These are phyloP conservation scores for Diaporthe vaccinii DNA, from an alignment of 2,329 filamentous ascomycete species.

Conservation along the genomic window DNA sequence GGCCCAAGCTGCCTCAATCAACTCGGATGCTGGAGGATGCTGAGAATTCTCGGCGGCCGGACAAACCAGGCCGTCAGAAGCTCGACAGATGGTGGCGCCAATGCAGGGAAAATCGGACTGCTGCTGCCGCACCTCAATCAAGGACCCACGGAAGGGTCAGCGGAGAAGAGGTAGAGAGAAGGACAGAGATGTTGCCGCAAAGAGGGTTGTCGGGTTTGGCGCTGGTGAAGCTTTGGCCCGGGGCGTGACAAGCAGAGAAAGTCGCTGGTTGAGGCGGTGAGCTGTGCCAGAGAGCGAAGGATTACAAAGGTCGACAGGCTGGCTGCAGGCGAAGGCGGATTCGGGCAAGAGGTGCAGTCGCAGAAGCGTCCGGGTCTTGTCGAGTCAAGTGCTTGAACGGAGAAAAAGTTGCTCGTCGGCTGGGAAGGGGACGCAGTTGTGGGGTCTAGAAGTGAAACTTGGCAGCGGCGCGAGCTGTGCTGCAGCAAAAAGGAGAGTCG, in stretches of 20 bases:
- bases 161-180: slow-evolving; percentile 6
- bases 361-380: slow-evolving; percentile 25
- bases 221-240: slow-evolving; percentile 19
- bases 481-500: slow-evolving; percentile 40
- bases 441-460: slow-evolving; percentile 40
- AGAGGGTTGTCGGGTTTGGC: slow-evolving; percentile 14
- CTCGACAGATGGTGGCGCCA: slow-evolving; percentile 37
- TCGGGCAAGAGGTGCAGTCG: slow-evolving; percentile 15
- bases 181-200: slow-evolving; percentile 9
- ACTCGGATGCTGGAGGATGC: slow-evolving; percentile 16
- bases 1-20: slow-evolving; percentile 22
- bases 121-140: slow-evolving; percentile 33
- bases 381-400: slow-evolving; percentile 32
- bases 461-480: slow-evolving; percentile 39
- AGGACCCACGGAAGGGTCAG: slow-evolving; percentile 32
- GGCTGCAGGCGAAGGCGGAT: slow-evolving; percentile 20
- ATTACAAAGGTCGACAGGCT: slow-evolving; percentile 33
- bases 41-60: slow-evolving; percentile 20
- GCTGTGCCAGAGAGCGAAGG: slow-evolving; percentile 33
- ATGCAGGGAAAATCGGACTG: slow-evolving; percentile 3
- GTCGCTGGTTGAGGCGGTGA: slow-evolving; percentile 36
- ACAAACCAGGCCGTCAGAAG: slow-evolving; percentile 19
- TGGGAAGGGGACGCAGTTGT: slow-evolving; percentile 28
- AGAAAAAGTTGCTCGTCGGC: slow-evolving; percentile 35
- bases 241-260: slow-evolving; percentile 29